Conservation (phyloP, 2,329 filamentous ascomycete genomes). For the Alternaria sp. region DNA sequence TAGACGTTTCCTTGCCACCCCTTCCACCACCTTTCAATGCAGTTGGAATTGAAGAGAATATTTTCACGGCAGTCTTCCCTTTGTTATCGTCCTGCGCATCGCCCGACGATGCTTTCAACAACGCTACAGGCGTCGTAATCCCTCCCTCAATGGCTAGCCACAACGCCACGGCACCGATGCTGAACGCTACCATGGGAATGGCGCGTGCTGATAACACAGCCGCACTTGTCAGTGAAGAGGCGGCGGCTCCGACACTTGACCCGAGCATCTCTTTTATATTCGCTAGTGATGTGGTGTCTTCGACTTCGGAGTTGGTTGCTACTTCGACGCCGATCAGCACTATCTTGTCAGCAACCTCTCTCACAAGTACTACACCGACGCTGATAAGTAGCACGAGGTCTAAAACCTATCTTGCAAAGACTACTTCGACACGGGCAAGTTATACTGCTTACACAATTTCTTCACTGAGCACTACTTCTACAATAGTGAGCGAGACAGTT, state of each 20-base stretch:
- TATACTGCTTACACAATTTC: neutral
- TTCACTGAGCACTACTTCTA: neutral
- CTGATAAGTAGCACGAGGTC: neutral
- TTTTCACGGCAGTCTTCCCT: slow-evolving; percentile 33
- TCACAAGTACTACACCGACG: neutral
- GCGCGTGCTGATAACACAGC: neutral
- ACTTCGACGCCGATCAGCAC: neutral
- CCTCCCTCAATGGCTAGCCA: slow-evolving; percentile 1
- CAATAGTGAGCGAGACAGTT: neutral
- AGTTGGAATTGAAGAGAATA: slow-evolving; percentile 20
- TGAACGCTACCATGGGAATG: neutral
- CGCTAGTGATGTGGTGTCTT: neutral
- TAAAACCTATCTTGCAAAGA: neutral
- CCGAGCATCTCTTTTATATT: neutral
- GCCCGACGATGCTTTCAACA: slow-evolving; percentile 10
- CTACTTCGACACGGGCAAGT: neutral
- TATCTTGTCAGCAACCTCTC: neutral
- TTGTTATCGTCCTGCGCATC: slow-evolving; percentile 32
- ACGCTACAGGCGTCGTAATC: neutral
- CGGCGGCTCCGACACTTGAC: neutral
- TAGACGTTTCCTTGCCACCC: slow-evolving; percentile 30
- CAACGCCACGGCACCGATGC: neutral
- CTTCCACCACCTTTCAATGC: slow-evolving; percentile 28
- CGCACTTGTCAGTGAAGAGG: neutral
- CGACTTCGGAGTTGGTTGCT: neutral